Evolutionary conservation across 192 early-diverging fungal genomes (phyloP).

Genomic region (Neocallimastix lanati): DNA sequence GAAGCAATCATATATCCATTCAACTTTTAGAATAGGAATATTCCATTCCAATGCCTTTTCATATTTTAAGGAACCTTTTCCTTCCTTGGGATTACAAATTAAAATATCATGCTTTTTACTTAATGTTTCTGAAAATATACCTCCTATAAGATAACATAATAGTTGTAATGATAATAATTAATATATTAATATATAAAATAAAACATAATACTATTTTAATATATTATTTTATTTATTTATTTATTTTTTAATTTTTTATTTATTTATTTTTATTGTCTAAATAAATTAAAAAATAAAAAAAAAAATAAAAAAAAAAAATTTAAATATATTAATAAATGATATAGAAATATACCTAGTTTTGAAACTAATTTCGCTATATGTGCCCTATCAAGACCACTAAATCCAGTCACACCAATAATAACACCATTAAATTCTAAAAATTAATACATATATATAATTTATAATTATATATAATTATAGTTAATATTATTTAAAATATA

Average conservation of each 20-base stretch:
- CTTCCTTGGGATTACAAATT: conserved; percentile 4
- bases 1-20: conserved; percentile 17
- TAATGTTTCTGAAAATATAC: neutral
- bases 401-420: neutral
- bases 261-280: too few relatives aligned
- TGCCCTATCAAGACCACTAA: neutral
- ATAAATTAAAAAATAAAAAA: too few relatives aligned
- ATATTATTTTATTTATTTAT: too few relatives aligned
- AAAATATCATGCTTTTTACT: neutral
- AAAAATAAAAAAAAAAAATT: too few relatives aligned
- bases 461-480: neutral
- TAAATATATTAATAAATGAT: too few relatives aligned
- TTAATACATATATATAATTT: neutral
- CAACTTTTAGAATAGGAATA: conserved; percentile 9
- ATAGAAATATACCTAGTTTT: neutral
- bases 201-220: too few relatives aligned
- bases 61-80: conserved; percentile 3
- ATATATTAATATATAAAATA: too few relatives aligned
- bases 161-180: too few relatives aligned
- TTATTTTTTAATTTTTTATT: too few relatives aligned
- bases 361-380: neutral
- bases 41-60: conserved; percentile 18
- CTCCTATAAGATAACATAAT: neutral
- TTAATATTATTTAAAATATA: too few relatives aligned
- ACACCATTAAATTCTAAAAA: neutral